These are phyloP conservation scores for Neophaeococcomyces mojaviensis DNA, from an alignment of 2,329 filamentous ascomycete species.

Conservation along the genomic window DNA sequence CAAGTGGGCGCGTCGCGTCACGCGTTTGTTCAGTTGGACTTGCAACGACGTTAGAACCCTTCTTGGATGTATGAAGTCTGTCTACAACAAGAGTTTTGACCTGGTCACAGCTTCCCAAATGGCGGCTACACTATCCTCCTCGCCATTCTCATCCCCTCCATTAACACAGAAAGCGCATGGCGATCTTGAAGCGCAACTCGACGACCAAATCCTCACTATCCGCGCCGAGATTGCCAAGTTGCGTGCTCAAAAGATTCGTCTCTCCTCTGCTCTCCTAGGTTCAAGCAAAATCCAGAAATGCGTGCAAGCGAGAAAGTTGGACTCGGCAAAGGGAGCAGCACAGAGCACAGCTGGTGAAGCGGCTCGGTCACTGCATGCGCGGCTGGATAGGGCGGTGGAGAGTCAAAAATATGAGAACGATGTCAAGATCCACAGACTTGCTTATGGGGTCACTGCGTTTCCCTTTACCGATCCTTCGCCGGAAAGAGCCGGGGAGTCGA, in stretches of 20 bases:
- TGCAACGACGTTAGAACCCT: no score
- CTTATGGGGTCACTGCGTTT: constrained; percentile 39
- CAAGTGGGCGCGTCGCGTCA: no score
- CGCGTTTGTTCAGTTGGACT: no score
- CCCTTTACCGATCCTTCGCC: constrained; percentile 40
- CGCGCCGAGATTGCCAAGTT: constrained; percentile 35
- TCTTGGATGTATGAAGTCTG: no score
- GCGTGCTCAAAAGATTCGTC: constrained; percentile 31
- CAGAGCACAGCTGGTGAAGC: constrained; percentile 19
- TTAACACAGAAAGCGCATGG: no score
- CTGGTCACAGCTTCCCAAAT: no score
- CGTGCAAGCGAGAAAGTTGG: constrained; percentile 14
- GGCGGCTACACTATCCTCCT: no score
- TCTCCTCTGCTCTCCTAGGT: constrained; percentile 36
- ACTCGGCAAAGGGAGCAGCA: background rate
- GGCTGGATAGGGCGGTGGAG: background rate
- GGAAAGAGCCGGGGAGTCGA: constrained; percentile 16
- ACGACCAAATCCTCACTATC: constrained; percentile 35
- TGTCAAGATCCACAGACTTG: constrained; percentile 37
- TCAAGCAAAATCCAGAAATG: constrained; percentile 30
- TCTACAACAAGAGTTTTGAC: no score
- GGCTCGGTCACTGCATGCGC: constrained; percentile 26
- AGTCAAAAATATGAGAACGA: constrained; percentile 13
- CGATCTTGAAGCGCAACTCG: constrained; percentile 23
- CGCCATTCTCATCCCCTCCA: no score